These are phyloP conservation scores for Neofusicoccum sp. DNA, from an alignment of 2,329 filamentous ascomycete genomes.

Conservation along the genomic window DNA sequence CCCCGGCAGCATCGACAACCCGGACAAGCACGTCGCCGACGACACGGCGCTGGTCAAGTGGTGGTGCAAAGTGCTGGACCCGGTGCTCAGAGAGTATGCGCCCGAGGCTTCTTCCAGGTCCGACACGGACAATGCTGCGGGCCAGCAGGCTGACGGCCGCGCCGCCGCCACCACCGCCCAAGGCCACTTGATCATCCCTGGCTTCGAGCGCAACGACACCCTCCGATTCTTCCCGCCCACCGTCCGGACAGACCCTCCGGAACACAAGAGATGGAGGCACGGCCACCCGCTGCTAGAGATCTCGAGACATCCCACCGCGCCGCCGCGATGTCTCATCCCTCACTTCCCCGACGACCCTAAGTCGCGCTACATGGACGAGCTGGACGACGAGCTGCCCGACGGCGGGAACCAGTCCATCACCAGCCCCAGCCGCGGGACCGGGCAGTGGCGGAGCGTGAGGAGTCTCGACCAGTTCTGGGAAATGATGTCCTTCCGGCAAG, in stretches of 20 bases:
- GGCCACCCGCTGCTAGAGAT: constrained; percentile 75
- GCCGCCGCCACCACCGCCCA: constrained; percentile 56
- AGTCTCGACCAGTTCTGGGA: constrained; percentile 96
- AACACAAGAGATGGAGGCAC: constrained; percentile 49
- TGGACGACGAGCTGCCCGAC: constrained; percentile 72
- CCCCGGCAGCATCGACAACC: constrained; percentile 82
- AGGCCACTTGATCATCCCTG: constrained; percentile 83
- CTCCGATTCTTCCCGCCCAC: constrained; percentile 70
- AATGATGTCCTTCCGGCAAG: constrained; percentile 93
- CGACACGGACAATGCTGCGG: constrained; percentile 23
- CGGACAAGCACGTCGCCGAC: constrained; percentile 84
- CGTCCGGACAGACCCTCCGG: constrained; percentile 38
- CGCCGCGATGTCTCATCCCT: constrained; percentile 81
- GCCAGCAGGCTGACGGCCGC: constrained; percentile 40
- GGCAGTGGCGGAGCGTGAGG: constrained; percentile 79
- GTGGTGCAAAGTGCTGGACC: constrained; percentile 90
- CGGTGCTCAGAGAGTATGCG: constrained; percentile 59
- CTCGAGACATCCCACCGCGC: constrained; percentile 64
- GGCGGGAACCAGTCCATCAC: constrained; percentile 25
- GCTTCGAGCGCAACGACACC: constrained; percentile 78
- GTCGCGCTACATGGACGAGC: constrained; percentile 79
- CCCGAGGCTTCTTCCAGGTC: constrained; percentile 33
- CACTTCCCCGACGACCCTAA: constrained; percentile 96
- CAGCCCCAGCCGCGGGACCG: constrained; percentile 52
- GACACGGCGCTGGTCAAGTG: constrained; percentile 88